Conservation (phyloP, 2,329 filamentous ascomycete genomes). For the Sclerotinia spermophila region DNA sequence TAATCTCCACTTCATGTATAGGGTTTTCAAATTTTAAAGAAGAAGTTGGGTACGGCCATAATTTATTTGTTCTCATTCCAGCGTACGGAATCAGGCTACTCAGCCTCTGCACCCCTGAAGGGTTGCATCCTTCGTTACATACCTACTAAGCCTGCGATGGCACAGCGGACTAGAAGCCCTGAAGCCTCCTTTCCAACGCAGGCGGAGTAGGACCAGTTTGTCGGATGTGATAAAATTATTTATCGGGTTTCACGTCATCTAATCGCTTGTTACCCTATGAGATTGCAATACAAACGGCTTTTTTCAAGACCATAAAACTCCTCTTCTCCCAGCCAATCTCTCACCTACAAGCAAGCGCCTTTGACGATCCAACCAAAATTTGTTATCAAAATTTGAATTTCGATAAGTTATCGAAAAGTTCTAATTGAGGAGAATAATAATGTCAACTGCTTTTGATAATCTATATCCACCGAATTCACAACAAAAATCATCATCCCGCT, state of each 20-base stretch:
- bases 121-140: slow-evolving; percentile 14
- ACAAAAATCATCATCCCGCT: not conserved
- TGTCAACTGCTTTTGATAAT: slow-evolving; percentile 10
- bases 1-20: slow-evolving; percentile 13
- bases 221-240: slow-evolving; percentile 8
- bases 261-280: not conserved
- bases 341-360: not conserved
- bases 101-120: slow-evolving; percentile 14
- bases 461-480: slow-evolving; percentile 19
- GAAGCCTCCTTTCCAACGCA: slow-evolving; percentile 15
- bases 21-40: not conserved
- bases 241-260: slow-evolving; percentile 10
- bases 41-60: not conserved
- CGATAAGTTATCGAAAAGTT: slow-evolving; percentile 4
- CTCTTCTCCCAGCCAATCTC: not conserved
- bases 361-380: not conserved
- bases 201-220: slow-evolving; percentile 10
- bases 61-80: not conserved
- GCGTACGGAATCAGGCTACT: slow-evolving; percentile 1
- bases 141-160: slow-evolving; percentile 10
- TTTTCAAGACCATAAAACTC: slow-evolving; percentile 10
- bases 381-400: not conserved
- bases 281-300: not conserved
- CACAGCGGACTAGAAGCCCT: slow-evolving; percentile 15
- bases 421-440: not conserved